A percentile compares a stretch with the other conserved stretches of the same genome.
phyloP scores from a whole-genome alignment of 2,329 filamentous ascomycete species.

The Colletotrichum orchidophilum region DNA sequence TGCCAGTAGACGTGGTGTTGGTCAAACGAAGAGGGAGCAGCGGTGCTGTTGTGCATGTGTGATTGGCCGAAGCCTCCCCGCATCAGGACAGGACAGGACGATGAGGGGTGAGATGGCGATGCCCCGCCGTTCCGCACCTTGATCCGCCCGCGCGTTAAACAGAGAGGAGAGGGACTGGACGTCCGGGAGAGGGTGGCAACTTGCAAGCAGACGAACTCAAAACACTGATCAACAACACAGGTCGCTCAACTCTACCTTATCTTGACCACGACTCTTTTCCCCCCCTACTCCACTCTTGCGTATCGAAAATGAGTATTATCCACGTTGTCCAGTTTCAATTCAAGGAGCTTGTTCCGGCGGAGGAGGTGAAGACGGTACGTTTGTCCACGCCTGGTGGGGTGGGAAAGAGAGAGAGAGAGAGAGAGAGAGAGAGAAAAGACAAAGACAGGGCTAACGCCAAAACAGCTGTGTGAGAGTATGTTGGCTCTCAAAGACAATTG shows the following conservation, averaged over 20 bases:
- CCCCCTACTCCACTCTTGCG: not conserved
- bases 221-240: not conserved
- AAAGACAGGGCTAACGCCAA: not conserved
- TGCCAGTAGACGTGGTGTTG: not conserved
- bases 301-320: constrained; percentile 64
- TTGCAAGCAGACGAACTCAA: not conserved
- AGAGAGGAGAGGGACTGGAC: not conserved
- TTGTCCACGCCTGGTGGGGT: not conserved
- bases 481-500: constrained; percentile 67
- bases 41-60: not conserved
- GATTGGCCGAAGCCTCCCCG: not conserved
- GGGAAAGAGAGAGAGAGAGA: not conserved
- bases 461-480: constrained; percentile 43
- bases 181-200: not conserved
- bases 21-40: not conserved
- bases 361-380: constrained; percentile 65
- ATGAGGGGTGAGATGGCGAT: constrained; percentile 1
- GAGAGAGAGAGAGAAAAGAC: not conserved
- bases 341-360: constrained; percentile 58
- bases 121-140: not conserved
- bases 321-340: constrained; percentile 77
- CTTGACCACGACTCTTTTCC: not conserved
- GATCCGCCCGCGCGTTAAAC: not conserved
- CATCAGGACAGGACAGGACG: not conserved
- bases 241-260: not conserved